Conservation (phyloP, 768 basidiomycete species). For the Mycena galericulata region DNA sequence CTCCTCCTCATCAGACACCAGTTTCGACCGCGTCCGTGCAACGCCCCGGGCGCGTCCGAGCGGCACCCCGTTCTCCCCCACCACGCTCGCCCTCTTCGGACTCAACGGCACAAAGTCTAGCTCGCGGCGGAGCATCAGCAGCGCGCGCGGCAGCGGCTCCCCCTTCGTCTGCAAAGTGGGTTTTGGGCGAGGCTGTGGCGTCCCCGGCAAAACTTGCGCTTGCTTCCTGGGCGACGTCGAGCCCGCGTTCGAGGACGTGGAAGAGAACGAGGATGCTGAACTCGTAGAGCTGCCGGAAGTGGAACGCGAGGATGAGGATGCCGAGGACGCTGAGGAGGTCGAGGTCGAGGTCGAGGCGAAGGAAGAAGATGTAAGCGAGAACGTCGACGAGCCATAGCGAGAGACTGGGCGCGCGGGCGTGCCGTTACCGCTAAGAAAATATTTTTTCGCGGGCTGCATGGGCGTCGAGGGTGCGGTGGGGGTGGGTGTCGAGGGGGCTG, state of each 20-base stretch:
- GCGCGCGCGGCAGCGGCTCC: conserved; percentile 56
- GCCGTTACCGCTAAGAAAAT: conserved; percentile 45
- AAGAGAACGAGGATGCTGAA: conserved; percentile 55
- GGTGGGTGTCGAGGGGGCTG: conserved; percentile 15
- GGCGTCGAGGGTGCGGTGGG: conserved; percentile 56
- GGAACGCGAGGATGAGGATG: conserved; percentile 51
- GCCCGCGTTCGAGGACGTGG: conserved; percentile 56
- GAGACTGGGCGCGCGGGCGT: conserved; percentile 53
- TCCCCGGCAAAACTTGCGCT: not conserved
- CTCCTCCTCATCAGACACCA: conserved; percentile 12
- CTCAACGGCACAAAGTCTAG: conserved; percentile 81
- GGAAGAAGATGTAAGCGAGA: conserved; percentile 31
- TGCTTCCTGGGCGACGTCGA: conserved; percentile 61
- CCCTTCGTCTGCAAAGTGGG: conserved; percentile 48
- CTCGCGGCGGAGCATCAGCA: conserved; percentile 77
- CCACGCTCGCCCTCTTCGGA: conserved; percentile 62
- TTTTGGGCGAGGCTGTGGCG: conserved; percentile 6
- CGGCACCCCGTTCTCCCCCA: conserved; percentile 20
- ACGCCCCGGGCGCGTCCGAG: conserved; percentile 16
- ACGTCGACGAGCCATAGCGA: conserved; percentile 49
- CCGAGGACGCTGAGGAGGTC: conserved; percentile 33
- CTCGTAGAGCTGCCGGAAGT: conserved; percentile 58
- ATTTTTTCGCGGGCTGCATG: conserved; percentile 49
- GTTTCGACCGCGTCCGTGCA: conserved; percentile 22
- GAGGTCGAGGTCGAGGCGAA: conserved; percentile 31